phyloP scores from a whole-genome alignment of 495 filamentous ascomycete genomes.

The Penicillium nucicola region DNA sequence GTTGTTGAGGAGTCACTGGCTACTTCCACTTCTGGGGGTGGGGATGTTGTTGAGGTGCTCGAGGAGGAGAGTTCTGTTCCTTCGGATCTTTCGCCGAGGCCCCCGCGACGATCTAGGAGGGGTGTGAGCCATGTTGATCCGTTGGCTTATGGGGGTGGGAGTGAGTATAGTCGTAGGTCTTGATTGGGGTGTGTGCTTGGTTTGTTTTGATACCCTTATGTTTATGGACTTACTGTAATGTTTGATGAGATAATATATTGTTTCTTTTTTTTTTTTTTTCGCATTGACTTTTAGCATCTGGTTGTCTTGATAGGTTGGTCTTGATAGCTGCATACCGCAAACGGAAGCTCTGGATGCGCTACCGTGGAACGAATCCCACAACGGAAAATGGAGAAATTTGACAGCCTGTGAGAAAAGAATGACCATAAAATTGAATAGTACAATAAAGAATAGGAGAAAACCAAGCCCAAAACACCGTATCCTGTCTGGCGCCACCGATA shows the following conservation, averaged over 20 bases:
- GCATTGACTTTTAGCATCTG: too few species aligned
- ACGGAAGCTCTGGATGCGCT: too few species aligned
- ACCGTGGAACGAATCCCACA: too few species aligned
- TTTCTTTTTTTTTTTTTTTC: too few species aligned
- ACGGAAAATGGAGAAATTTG: not conserved
- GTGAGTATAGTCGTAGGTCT: slow-evolving; percentile 15
- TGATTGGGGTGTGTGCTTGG: not conserved
- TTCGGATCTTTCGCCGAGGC: slow-evolving; percentile 14
- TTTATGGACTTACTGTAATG: not conserved
- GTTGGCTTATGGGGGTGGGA: slow-evolving; percentile 29
- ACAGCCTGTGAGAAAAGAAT: not conserved
- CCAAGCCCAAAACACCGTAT: slow-evolving; percentile 8
- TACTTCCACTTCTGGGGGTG: slow-evolving; percentile 20
- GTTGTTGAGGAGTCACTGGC: slow-evolving; percentile 29
- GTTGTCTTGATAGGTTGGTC: too few species aligned
- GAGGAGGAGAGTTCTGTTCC: slow-evolving; percentile 27
- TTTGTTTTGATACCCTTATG: not conserved
- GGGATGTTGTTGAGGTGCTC: slow-evolving; percentile 30
- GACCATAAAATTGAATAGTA: slow-evolving; percentile 6
- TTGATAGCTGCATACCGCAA: too few species aligned
- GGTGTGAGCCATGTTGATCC: slow-evolving; percentile 22
- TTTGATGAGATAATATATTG: too few species aligned
- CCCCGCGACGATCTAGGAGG: slow-evolving; percentile 19
- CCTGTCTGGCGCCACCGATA: slow-evolving; percentile 15
- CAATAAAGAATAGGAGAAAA: not conserved